These are phyloP conservation scores for Dichotomopilus funicola DNA, from an alignment of 2,329 filamentous ascomycete genomes.

Conservation along the genomic window DNA sequence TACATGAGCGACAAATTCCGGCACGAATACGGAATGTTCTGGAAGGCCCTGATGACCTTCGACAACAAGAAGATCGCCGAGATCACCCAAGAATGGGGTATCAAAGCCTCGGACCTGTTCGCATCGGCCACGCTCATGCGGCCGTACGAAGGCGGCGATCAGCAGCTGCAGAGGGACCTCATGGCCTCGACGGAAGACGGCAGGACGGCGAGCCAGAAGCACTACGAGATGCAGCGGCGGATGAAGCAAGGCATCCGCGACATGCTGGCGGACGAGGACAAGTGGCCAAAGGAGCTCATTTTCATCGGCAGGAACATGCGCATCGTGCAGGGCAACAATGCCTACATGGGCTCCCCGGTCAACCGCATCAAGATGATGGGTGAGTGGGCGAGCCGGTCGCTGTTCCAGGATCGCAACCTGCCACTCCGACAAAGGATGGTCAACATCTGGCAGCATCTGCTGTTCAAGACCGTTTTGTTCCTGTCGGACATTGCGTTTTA, in stretches of 20 bases:
- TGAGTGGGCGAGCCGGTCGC: slow-evolving; percentile 75
- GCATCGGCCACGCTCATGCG: slow-evolving; percentile 83
- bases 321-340: slow-evolving; percentile 90
- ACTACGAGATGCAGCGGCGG: slow-evolving; percentile 81
- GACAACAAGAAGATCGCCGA: slow-evolving; percentile 73
- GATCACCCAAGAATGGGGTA: slow-evolving; percentile 76
- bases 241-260: slow-evolving; percentile 63
- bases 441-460: slow-evolving; percentile 68
- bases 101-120: slow-evolving; percentile 84
- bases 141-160: slow-evolving; percentile 82
- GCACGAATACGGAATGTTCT: slow-evolving; percentile 81
- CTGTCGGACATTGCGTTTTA: slow-evolving; percentile 78
- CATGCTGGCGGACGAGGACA: slow-evolving; percentile 76
- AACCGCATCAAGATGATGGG: slow-evolving; percentile 94
- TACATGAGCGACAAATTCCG: slow-evolving; percentile 80
- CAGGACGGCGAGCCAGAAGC: slow-evolving; percentile 60
- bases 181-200: slow-evolving; percentile 58
- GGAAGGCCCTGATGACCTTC: slow-evolving; percentile 89
- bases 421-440: slow-evolving; percentile 54
- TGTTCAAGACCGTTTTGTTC: slow-evolving; percentile 75
- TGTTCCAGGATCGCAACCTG: slow-evolving; percentile 68
- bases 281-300: slow-evolving; percentile 84
- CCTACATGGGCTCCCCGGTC: slow-evolving; percentile 81
- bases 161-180: slow-evolving; percentile 57
- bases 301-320: slow-evolving; percentile 89